A percentile compares a stretch with the other conserved stretches of the same genome.
These are phyloP conservation scores for Chaetoceros tenuissimus DNA, from an alignment of 108 stramenopile species.

Conservation along the genomic window DNA sequence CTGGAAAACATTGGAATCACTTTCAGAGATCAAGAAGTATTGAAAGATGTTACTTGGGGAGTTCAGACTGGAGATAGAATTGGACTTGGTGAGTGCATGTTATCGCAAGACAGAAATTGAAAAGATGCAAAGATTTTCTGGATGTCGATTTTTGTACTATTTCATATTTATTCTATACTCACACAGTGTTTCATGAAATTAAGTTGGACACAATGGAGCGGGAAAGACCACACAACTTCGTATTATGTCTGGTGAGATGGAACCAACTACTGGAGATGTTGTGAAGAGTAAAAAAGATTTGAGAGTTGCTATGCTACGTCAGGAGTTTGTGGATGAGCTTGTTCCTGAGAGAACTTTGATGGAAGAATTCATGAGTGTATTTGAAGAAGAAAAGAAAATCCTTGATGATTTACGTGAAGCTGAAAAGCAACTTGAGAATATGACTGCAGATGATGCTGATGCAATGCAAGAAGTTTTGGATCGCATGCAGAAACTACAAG, in stretches of 20 bases:
- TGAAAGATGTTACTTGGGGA: conserved; percentile 91
- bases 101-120: no score
- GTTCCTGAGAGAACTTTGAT: conserved; percentile 60
- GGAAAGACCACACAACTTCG: conserved; percentile 92
- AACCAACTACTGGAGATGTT: conserved; percentile 91
- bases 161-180: no score
- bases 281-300: conserved; percentile 74
- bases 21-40: conserved; percentile 89
- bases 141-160: no score
- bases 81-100: conserved; percentile 68
- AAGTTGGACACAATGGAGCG: conserved; percentile 60
- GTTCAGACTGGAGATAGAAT: conserved; percentile 94
- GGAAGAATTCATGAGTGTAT: conserved; percentile 90
- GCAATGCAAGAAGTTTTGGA: conserved; percentile 84
- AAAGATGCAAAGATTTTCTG: no score
- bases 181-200: conserved; percentile 18
- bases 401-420: conserved; percentile 48
- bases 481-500: conserved; percentile 83
- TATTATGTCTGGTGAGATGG: conserved; percentile 87
- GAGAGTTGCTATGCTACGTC: conserved; percentile 88
- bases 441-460: conserved; percentile 37
- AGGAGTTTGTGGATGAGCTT: conserved; percentile 94
- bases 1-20: conserved; percentile 86
- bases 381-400: conserved; percentile 80
- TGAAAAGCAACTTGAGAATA: conserved; percentile 48